Percentiles rank a stretch among this genome's conserved stretches.
Conservation (phyloP, 306 rosid genomes). For the Geum urbanum region DNA sequence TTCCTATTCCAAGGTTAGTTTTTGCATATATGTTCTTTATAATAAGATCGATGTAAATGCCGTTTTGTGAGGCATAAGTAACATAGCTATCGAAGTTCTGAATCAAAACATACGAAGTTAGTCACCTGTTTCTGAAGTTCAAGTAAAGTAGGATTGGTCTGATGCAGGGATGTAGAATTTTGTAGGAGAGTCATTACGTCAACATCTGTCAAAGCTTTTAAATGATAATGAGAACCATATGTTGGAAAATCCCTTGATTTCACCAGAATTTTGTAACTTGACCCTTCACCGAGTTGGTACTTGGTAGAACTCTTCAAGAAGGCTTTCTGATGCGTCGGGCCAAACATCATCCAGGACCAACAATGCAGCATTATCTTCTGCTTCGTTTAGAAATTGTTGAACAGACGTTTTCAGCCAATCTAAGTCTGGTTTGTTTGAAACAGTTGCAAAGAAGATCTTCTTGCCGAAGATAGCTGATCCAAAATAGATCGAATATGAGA, state of each 20-base stretch:
- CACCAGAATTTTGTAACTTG: constrained; percentile 36
- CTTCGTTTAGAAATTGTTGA: neutral
- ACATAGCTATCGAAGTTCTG: neutral
- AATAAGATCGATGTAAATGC: neutral
- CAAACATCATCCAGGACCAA: constrained; percentile 21
- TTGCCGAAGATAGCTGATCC: constrained; percentile 32
- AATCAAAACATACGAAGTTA: constrained; percentile 5
- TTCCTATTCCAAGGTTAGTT: neutral
- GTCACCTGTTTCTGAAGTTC: constrained; percentile 41
- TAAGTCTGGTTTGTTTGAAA: constrained; percentile 37
- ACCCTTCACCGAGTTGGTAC: too few species aligned
- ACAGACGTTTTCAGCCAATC: constrained; percentile 1
- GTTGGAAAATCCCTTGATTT: constrained; percentile 18
- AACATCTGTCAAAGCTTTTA: constrained; percentile 32
- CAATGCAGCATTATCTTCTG: constrained; percentile 1
- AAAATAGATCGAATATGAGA: neutral
- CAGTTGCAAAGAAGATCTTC: constrained; percentile 42
- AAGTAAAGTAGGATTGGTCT: constrained; percentile 13
- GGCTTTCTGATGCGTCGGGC: neutral
- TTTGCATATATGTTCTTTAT: neutral
- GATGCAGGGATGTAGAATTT: constrained; percentile 28
- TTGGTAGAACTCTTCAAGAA: constrained; percentile 27
- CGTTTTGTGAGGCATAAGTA: neutral
- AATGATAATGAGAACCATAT: constrained; percentile 16
- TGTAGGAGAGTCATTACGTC: constrained; percentile 36